These are phyloP conservation scores for Cercophora samala DNA, from an alignment of 495 filamentous ascomycete species.

Conservation along the genomic window DNA sequence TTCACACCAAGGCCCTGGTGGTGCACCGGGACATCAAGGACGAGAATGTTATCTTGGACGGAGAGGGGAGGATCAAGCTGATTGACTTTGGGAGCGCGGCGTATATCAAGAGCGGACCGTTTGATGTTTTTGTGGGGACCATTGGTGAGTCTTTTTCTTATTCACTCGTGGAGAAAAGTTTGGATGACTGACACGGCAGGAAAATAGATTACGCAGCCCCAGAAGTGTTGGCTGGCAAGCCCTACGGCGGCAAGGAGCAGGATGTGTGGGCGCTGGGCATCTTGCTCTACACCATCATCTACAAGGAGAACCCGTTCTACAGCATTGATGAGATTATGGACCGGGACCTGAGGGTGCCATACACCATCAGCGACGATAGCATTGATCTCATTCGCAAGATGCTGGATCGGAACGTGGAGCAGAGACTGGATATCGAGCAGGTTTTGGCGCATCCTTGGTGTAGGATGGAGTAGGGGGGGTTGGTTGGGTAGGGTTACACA, in stretches of 20 bases:
- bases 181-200: background rate
- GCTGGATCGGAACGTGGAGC: constrained; percentile 84
- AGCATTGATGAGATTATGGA: constrained; percentile 99
- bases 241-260: constrained; percentile 94
- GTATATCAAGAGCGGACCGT: constrained; percentile 96
- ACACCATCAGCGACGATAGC: constrained; percentile 84
- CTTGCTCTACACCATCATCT: constrained; percentile 94
- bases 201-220: constrained; percentile 89
- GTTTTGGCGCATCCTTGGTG: constrained; percentile 86
- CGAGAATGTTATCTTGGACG: constrained; percentile 94
- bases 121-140: constrained; percentile 98
- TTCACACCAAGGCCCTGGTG: constrained; percentile 87
- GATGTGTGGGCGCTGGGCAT: constrained; percentile 99
- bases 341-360: constrained; percentile 87
- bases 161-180: background rate
- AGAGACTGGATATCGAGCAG: constrained; percentile 74
- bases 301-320: constrained; percentile 99
- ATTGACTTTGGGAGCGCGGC: constrained; percentile 98
- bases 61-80: constrained; percentile 91
- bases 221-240: constrained; percentile 89
- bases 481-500: background rate
- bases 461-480: constrained; percentile 30
- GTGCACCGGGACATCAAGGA: constrained; percentile 99
- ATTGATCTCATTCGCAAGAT: constrained; percentile 86
- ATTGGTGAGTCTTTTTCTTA: constrained; percentile 65